phyloP scores from a whole-genome alignment of 176 grass and related monocot species.

The Tillandsia fasciculata region DNA sequence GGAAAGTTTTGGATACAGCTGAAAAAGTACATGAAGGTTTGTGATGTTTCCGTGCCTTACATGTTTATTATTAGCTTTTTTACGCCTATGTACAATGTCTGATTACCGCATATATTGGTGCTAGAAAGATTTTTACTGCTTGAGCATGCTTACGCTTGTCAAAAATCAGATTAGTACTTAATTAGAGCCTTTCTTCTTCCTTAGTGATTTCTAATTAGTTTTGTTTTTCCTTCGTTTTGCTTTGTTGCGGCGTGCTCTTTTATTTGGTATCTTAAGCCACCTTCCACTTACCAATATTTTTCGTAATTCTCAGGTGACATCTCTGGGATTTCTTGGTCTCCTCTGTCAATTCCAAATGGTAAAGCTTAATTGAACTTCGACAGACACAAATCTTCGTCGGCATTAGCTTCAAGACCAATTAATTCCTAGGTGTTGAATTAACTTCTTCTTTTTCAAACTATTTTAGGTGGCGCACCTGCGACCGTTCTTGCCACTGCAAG shows the following conservation, averaged over 20 bases:
- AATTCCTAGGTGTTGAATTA: conserved; percentile 5
- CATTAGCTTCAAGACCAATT: not conserved
- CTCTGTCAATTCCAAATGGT: conserved; percentile 50
- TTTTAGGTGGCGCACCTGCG: conserved; percentile 34
- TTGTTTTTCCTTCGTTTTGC: not conserved
- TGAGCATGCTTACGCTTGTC: not conserved
- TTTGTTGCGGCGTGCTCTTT: not conserved
- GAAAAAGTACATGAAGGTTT: conserved; percentile 88
- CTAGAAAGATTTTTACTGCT: not conserved
- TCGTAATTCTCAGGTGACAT: conserved; percentile 52
- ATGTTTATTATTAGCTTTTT: conserved; percentile 1
- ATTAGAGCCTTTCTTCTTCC: not conserved
- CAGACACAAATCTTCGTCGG: not conserved
- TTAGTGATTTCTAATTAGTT: not conserved
- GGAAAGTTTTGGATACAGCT: conserved; percentile 75
- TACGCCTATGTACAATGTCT: not conserved
- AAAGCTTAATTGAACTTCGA: conserved; percentile 15
- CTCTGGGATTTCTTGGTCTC: conserved; percentile 69
- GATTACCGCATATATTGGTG: not conserved
- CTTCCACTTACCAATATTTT: not conserved
- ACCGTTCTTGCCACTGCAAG: conserved; percentile 52
- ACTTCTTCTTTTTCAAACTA: conserved; percentile 3
- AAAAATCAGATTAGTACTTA: not conserved
- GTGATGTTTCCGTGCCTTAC: conserved; percentile 19
- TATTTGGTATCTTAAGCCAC: not conserved